A percentile compares a stretch with the other conserved stretches of the same genome.
These are phyloP conservation scores for Nakataea oryzae DNA, from an alignment of 2,329 filamentous ascomycete species.

Conservation along the genomic window DNA sequence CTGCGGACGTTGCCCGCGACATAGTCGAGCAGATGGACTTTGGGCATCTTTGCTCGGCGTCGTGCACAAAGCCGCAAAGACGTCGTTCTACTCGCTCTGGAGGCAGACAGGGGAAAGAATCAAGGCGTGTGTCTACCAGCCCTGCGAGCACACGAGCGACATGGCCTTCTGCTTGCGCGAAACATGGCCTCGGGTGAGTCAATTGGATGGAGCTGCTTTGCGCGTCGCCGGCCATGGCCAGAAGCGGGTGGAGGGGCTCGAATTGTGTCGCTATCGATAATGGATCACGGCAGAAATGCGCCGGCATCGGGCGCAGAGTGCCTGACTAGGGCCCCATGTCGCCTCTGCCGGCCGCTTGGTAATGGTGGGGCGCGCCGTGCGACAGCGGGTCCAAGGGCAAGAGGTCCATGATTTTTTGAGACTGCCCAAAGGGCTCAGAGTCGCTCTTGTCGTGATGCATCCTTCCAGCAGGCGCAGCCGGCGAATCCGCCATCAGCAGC, in stretches of 20 bases:
- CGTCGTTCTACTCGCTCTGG: neutral
- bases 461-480: neutral
- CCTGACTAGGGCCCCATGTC: neutral
- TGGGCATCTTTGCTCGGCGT: conserved; percentile 31
- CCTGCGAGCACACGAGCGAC: too few relatives aligned
- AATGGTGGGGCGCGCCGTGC: neutral
- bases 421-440: too few relatives aligned
- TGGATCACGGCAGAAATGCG: neutral
- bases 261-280: too few relatives aligned
- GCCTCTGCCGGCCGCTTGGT: neutral
- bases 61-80: neutral
- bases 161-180: neutral
- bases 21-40: conserved; percentile 72
- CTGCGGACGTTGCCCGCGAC: conserved; percentile 95
- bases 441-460: neutral
- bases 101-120: neutral
- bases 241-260: too few relatives aligned
- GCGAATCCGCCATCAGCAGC: neutral
- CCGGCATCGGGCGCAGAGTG: neutral
- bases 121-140: too few relatives aligned
- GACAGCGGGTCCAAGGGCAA: neutral
- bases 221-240: neutral
- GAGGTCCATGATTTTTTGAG: too few relatives aligned
- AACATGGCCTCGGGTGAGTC: neutral
- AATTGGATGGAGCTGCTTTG: neutral